Evolutionary conservation across 352 stramenopile species (phyloP), one percentile per base, ranked within the genome.

Genomic region (Peronosclerospora sorghi): DNA sequence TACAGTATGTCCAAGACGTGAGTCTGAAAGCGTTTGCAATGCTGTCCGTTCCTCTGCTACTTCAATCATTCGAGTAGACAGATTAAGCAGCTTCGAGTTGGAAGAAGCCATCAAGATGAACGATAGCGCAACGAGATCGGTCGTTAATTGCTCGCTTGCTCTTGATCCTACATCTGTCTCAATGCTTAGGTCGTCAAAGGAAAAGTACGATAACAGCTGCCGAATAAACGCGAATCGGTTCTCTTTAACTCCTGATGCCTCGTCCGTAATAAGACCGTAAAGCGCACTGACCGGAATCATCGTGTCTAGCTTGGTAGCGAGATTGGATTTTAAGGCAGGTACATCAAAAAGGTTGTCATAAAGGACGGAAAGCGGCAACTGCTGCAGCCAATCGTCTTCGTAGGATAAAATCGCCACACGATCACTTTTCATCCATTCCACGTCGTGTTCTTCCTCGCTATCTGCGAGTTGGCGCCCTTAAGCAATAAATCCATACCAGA

Each of bases 1-100:
- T 28, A 69, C 53, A 9, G 85, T 71, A 44, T 87, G 63, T 1
- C 70, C 68, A 18, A 87, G n/a, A n/a, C n/a, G n/a, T n/a, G n/a
- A n/a, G n/a, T n/a, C n/a, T n/a, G n/a, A n/a, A n/a, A n/a, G n/a
- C n/a, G n/a, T n/a, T n/a, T n/a, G n/a, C n/a, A n/a, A n/a, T n/a
- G n/a, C n/a, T n/a, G n/a, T n/a, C n/a, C n/a, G n/a, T n/a, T n/a
- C n/a, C n/a, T n/a, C n/a, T n/a, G n/a, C n/a, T n/a, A n/a, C n/a
- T n/a, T n/a, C n/a, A n/a, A n/a, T n/a, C n/a, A n/a, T n/a, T n/a
- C n/a, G n/a, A n/a, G n/a, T n/a, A n/a, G n/a, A n/a, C n/a, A n/a
- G n/a, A n/a, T n/a, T n/a, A n/a, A n/a, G n/a, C n/a, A n/a, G n/a
- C n/a, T n/a, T n/a, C n/a, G n/a, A n/a, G n/a, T n/a, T n/a, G n/a